Evolutionary conservation across 164 flowering plant species (phyloP), one percentile per base, ranked within the genome.

Genomic region (Stephania yunnanensis): DNA sequence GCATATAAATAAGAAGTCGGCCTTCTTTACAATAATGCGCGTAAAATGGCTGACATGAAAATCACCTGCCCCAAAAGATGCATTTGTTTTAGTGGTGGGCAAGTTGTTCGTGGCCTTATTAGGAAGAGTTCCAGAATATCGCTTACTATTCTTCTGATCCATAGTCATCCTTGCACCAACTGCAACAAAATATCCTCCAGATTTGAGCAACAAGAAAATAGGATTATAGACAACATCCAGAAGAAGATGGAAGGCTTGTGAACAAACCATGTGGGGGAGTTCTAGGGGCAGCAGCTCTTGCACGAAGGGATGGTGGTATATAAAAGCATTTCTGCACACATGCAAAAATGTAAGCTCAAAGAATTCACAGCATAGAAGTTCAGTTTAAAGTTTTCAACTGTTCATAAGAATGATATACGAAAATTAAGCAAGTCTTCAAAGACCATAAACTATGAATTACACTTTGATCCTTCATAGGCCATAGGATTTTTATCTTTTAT

Each of bases 221-320:
- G 6, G 46, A n/a, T 58, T 17, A 15, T 44, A 42, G 12, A 17
- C 11, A 5, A 72, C 0, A 36, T 25, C 25, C 25, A 25, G 25
- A 50, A 8, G 15, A 55, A 66, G 13, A 45, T 1, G 42, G 20
- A 9, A 58, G 5, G 65, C 1, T 19, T 46, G 7, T 36, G 8
- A 68, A 83, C 85, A 78, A 70, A 91, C 97, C 94, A 79, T 95
- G 81, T 73, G 96, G 99, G 74, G 99, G 97, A 25, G 97, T 92
- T 77, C 91, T 86, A 48, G 83, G 64, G 20, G 76, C 77, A 63
- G 88, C 75, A 75, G 88, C 76, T 79, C 85, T 89, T 20, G 87
- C 5, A 22, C 95, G 97, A 58, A 94, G 97, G 8, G 93, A 89
- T 74, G 99, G 99, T 25, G 98, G 99, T 65, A 96, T 84, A 79